A percentile compares a stretch with the other conserved stretches of the same genome.
Conservation (phyloP, 2,329 filamentous ascomycete species). For the Emericellopsis atlantica region DNA sequence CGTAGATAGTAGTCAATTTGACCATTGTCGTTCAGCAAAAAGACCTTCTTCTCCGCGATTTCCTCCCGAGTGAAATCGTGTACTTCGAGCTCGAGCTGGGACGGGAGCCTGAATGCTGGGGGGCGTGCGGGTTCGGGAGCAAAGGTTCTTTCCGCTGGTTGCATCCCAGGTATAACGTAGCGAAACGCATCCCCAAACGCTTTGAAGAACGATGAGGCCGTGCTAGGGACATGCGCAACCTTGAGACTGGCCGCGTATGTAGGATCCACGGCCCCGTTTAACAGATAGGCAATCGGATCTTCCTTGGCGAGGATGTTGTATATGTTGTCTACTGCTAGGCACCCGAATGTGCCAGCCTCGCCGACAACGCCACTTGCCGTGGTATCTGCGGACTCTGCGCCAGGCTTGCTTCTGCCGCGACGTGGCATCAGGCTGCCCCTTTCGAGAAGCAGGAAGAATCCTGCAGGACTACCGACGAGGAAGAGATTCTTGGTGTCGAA, state of each 20-base stretch:
- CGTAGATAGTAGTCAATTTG: constrained; percentile 86
- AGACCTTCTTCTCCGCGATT: constrained; percentile 78
- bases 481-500: constrained; percentile 89
- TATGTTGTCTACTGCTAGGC: constrained; percentile 85
- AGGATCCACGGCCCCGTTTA: constrained; percentile 82
- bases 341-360: constrained; percentile 72
- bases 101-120: constrained; percentile 36
- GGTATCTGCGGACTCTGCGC: constrained; percentile 51
- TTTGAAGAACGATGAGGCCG: constrained; percentile 51
- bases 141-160: constrained; percentile 10
- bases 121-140: constrained; percentile 18
- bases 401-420: constrained; percentile 62
- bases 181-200: constrained; percentile 51
- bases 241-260: constrained; percentile 67
- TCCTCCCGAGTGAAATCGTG: constrained; percentile 92
- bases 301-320: constrained; percentile 76
- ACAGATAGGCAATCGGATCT: constrained; percentile 74
- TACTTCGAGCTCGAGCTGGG: constrained; percentile 79
- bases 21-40: constrained; percentile 86
- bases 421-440: constrained; percentile 61
- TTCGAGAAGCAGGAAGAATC: constrained; percentile 85
- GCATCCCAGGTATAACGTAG: constrained; percentile 44
- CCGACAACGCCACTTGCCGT: constrained; percentile 52
- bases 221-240: constrained; percentile 65
- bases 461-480: constrained; percentile 78